These are phyloP conservation scores for Leccinum barrowsii DNA, from an alignment of 768 basidiomycete species.

Conservation along the genomic window DNA sequence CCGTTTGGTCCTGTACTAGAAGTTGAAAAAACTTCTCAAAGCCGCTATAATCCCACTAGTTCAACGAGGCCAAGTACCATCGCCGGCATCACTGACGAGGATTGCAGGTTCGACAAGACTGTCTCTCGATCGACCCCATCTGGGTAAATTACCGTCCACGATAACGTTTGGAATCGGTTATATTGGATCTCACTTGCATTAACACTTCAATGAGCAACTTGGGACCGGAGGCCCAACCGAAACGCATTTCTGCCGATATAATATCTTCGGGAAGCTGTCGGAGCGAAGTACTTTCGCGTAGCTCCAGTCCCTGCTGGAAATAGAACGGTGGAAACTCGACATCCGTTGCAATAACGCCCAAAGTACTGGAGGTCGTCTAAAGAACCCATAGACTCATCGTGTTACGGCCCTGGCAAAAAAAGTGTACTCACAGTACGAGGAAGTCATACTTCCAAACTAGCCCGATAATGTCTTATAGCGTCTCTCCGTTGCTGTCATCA, in stretches of 20 bases:
- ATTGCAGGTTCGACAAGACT: conserved; percentile 58
- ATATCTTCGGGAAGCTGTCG: conserved; percentile 79
- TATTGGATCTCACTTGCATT: conserved; percentile 47
- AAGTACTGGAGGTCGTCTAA: conserved; percentile 52
- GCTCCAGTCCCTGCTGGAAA: conserved; percentile 66
- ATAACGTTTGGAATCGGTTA: not conserved
- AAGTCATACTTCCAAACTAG: conserved; percentile 66
- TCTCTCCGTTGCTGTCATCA: conserved; percentile 62
- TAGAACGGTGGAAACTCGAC: conserved; percentile 53
- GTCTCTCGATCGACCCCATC: conserved; percentile 42
- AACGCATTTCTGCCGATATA: conserved; percentile 62
- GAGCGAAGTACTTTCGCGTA: conserved; percentile 68
- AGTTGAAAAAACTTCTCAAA: conserved; percentile 58
- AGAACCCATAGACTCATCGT: not conserved
- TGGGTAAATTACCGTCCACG: not conserved
- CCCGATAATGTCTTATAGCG: conserved; percentile 58
- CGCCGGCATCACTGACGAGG: conserved; percentile 53
- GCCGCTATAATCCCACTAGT: conserved; percentile 66
- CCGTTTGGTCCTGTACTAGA: conserved; percentile 58
- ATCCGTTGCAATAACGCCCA: not conserved
- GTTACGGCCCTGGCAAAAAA: not conserved
- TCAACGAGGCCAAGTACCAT: conserved; percentile 50
- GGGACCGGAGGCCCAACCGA: conserved; percentile 72
- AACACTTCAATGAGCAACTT: conserved; percentile 52
- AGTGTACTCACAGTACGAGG: conserved; percentile 61